Evolutionary conservation across 345 rosid genomes (phyloP).

Genomic region (Citrus hindsii): DNA sequence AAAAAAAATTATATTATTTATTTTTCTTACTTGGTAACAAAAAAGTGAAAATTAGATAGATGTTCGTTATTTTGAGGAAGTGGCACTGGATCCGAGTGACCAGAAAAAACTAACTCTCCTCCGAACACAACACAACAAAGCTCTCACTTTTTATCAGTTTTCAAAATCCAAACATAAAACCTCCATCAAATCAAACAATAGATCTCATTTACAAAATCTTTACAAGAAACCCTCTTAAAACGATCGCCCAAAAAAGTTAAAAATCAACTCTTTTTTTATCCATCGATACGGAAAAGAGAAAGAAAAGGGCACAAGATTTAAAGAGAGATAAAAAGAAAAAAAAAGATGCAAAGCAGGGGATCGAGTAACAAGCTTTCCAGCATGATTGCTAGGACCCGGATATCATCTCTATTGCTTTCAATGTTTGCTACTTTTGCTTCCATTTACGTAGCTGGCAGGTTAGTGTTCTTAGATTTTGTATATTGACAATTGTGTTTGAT

Average conservation of each 20-base stretch:
- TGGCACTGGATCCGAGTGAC: neutral
- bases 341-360: constrained; percentile 48
- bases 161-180: neutral
- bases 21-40: neutral
- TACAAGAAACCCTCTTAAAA: neutral
- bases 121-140: neutral
- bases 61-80: neutral
- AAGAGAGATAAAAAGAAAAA: neutral
- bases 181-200: neutral
- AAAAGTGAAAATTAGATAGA: neutral
- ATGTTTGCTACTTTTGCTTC: constrained; percentile 71
- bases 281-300: neutral
- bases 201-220: neutral
- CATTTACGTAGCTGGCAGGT: constrained; percentile 85
- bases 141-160: neutral
- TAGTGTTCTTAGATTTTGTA: constrained; percentile 11
- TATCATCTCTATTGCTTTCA: constrained; percentile 58
- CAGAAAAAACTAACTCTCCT: too few relatives aligned
- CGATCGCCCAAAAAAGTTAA: neutral
- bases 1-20: neutral
- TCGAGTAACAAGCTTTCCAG: constrained; percentile 36
- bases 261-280: neutral
- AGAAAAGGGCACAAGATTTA: neutral
- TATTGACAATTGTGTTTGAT: too few relatives aligned
- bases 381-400: constrained; percentile 35